Percentiles rank a stretch among this genome's conserved stretches.
These are phyloP conservation scores for Ricinus communis DNA, from an alignment of 345 rosid species.

Conservation along the genomic window DNA sequence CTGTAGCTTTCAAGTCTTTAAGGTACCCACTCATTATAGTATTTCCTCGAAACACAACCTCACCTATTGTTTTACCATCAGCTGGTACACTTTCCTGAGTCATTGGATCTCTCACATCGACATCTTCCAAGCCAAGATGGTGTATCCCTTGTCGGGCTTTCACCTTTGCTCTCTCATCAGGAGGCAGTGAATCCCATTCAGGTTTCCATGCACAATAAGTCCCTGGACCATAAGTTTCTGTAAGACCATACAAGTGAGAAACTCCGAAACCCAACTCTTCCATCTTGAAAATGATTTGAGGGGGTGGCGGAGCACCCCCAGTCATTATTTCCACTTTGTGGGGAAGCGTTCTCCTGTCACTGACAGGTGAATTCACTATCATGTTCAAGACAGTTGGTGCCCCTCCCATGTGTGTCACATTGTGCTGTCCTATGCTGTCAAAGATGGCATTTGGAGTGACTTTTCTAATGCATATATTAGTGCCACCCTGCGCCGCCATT, in stretches of 20 bases:
- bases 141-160: conserved; percentile 77
- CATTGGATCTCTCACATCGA: conserved; percentile 56
- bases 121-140: conserved; percentile 65
- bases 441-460: conserved; percentile 57
- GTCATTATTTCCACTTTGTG: conserved; percentile 55
- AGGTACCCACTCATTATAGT: conserved; percentile 78
- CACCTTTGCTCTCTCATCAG: conserved; percentile 40
- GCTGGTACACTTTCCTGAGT: conserved; percentile 55
- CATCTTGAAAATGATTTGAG: conserved; percentile 52
- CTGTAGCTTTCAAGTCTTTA: conserved; percentile 57
- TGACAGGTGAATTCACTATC: conserved; percentile 56
- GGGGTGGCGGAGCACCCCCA: conserved; percentile 72
- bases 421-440: conserved; percentile 48
- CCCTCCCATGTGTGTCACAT: conserved; percentile 82
- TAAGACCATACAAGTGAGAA: conserved; percentile 68
- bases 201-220: conserved; percentile 65
- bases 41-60: conserved; percentile 72
- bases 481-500: conserved; percentile 82
- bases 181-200: conserved; percentile 63
- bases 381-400: conserved; percentile 80
- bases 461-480: conserved; percentile 65
- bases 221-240: conserved; percentile 80
- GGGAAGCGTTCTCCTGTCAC: conserved; percentile 44
- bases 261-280: conserved; percentile 68
- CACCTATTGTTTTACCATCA: conserved; percentile 64